Percentiles rank a stretch among this genome's conserved stretches.
Conservation (phyloP, 2,329 filamentous ascomycete genomes). For the Clarireedia monteithiana region DNA sequence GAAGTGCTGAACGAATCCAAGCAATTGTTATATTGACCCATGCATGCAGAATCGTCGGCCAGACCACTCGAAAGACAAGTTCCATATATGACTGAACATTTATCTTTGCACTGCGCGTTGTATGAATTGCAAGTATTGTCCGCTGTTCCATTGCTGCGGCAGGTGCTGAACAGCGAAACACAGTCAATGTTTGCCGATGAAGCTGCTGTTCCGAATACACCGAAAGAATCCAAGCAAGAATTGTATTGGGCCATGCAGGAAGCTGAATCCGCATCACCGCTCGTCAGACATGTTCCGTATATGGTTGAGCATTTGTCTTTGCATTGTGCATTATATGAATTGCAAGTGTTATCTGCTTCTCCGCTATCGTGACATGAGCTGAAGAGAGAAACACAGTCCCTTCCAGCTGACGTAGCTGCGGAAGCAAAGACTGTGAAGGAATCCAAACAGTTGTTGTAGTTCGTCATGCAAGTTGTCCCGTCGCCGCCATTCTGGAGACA, state of each 20-base stretch:
- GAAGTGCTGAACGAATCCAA: conserved; percentile 12
- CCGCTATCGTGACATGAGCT: conserved; percentile 8
- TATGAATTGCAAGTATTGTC: conserved; percentile 14
- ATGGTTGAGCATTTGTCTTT: conserved; percentile 15
- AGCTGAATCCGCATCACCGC: conserved; percentile 5
- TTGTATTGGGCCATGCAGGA: conserved; percentile 13
- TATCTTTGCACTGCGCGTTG: conserved; percentile 14
- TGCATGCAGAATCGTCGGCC: conserved; percentile 10
- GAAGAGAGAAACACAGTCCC: conserved; percentile 12
- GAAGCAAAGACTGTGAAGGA: conserved; percentile 10
- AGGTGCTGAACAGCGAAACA: conserved; percentile 6
- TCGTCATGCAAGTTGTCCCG: not conserved
- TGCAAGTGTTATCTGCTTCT: conserved; percentile 11
- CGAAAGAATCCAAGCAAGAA: conserved; percentile 13
- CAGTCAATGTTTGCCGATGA: not conserved
- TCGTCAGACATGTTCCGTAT: conserved; percentile 11
- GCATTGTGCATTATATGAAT: conserved; percentile 11
- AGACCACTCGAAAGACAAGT: conserved; percentile 8
- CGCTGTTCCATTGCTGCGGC: conserved; percentile 3
- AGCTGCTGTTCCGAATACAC: conserved; percentile 8
- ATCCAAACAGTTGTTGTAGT: conserved; percentile 7
- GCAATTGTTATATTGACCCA: conserved; percentile 14
- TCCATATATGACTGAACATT: conserved; percentile 11
- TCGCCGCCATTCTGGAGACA: not conserved
- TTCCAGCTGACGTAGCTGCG: conserved; percentile 6